phyloP scores from a whole-genome alignment of 2,329 filamentous ascomycete genomes.

The Corinectria fuckeliana region DNA sequence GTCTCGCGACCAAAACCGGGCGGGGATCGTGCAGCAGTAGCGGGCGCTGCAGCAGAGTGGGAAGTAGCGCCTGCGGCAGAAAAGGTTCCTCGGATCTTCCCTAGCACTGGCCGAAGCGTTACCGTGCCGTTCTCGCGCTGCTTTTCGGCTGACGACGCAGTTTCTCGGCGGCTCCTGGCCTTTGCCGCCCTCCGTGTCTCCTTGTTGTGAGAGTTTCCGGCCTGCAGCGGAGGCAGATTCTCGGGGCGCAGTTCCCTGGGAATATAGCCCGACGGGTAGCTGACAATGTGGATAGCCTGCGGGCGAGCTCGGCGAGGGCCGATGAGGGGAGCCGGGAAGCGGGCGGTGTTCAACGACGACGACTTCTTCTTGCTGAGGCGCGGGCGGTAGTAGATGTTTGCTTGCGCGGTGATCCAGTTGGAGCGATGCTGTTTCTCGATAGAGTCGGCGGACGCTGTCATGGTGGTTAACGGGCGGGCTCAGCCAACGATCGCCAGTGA shows the following conservation, averaged over 20 bases:
- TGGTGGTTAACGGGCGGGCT: conserved; percentile 35
- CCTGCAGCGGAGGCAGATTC: conserved; percentile 29
- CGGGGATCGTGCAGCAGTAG: conserved; percentile 7
- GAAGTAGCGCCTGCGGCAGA: background rate
- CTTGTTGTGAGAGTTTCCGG: conserved; percentile 13
- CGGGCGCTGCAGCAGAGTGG: conserved; percentile 2
- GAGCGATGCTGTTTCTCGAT: conserved; percentile 29
- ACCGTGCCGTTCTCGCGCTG: conserved; percentile 10
- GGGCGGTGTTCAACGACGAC: conserved; percentile 22
- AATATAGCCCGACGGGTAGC: conserved; percentile 51
- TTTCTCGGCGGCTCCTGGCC: conserved; percentile 43
- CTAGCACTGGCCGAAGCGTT: conserved; percentile 17
- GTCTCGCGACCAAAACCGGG: conserved; percentile 15
- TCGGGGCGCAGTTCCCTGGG: conserved; percentile 51
- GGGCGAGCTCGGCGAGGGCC: conserved; percentile 48
- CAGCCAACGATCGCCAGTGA: conserved; percentile 31
- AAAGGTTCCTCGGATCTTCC: conserved; percentile 20
- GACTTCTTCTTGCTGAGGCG: conserved; percentile 36
- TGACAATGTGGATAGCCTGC: conserved; percentile 52
- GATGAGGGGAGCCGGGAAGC: conserved; percentile 48
- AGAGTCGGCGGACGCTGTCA: conserved; percentile 33
- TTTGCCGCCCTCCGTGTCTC: conserved; percentile 22
- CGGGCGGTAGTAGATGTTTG: conserved; percentile 38
- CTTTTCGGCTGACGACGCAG: conserved; percentile 8
- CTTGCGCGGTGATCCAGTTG: conserved; percentile 36